These are phyloP conservation scores for Zopfia rhizophila DNA, from an alignment of 2,329 filamentous ascomycete species.

Conservation along the genomic window DNA sequence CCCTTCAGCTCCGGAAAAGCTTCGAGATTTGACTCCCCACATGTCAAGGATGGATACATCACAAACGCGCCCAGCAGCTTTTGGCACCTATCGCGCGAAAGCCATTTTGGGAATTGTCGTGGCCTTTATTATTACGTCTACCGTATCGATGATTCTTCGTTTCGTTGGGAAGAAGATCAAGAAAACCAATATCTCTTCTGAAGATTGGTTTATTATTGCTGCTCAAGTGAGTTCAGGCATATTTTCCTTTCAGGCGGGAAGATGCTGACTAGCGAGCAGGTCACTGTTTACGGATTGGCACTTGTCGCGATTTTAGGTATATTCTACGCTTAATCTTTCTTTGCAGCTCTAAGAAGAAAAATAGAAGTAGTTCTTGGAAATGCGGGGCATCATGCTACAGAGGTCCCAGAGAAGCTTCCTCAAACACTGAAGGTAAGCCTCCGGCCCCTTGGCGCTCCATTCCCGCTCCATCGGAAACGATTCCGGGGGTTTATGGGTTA, in stretches of 20 bases:
- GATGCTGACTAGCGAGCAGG: neutral
- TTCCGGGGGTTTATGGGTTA: too few species aligned
- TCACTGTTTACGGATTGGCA: conserved; percentile 16
- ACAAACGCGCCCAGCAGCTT: too few species aligned
- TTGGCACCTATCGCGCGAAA: too few species aligned
- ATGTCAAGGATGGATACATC: too few species aligned
- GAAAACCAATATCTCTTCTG: conserved; percentile 6
- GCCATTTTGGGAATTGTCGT: conserved; percentile 15
- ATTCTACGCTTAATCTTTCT: neutral
- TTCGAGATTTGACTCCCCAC: too few species aligned
- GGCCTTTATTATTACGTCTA: conserved; percentile 15
- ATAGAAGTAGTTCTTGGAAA: conserved; percentile 17
- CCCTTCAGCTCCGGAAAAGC: too few species aligned
- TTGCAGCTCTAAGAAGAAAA: neutral
- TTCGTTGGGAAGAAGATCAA: conserved; percentile 19
- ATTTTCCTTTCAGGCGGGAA: too few species aligned
- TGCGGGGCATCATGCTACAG: conserved; percentile 12
- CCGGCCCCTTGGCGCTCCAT: neutral
- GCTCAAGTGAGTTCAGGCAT: conserved; percentile 14
- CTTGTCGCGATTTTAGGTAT: conserved; percentile 8
- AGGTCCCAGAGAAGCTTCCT: conserved; percentile 8
- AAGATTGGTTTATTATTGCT: conserved; percentile 20
- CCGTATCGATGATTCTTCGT: conserved; percentile 17
- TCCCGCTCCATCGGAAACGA: neutral
- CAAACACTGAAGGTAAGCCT: conserved; percentile 8